phyloP scores from a whole-genome alignment of 1,284 basidiomycete genomes.

The Heterobasidion annosum region DNA sequence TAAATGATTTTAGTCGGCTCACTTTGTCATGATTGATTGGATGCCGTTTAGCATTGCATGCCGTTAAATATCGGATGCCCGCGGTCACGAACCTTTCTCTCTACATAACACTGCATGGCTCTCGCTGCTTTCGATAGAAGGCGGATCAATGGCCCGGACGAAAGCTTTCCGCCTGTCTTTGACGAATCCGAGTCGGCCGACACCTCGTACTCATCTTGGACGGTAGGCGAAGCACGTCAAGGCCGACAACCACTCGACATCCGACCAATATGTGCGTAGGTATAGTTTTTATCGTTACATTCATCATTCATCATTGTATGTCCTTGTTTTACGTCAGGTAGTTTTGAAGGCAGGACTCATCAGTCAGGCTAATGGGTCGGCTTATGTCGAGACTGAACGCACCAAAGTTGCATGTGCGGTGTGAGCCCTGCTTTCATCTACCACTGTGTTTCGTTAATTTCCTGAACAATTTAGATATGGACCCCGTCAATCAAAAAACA shows the following conservation, averaged over 20 bases:
- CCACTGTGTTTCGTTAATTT: conserved; percentile 4
- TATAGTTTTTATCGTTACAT: conserved; percentile 8
- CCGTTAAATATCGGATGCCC: no score
- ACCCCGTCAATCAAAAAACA: conserved; percentile 79
- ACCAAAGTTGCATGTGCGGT: conserved; percentile 95
- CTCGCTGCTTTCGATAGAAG: conserved; percentile 67
- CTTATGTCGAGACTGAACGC: conserved; percentile 85
- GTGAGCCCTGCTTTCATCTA: conserved; percentile 36
- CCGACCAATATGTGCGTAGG: conserved; percentile 72
- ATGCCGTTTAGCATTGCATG: no score
- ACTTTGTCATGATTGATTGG: no score
- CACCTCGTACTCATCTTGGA: conserved; percentile 17
- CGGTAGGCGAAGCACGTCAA: conserved; percentile 29
- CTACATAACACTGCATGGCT: conserved; percentile 3
- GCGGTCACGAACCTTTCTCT: no score
- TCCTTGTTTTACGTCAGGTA: conserved; percentile 21
- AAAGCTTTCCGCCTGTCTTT: conserved; percentile 61
- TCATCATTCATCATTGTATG: neutral
- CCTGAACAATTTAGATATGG: conserved; percentile 60
- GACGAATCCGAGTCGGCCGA: conserved; percentile 30
- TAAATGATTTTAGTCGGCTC: no score
- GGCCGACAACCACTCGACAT: conserved; percentile 55
- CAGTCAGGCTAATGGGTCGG: conserved; percentile 89
- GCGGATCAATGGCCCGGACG: conserved; percentile 83
- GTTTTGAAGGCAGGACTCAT: conserved; percentile 87